phyloP scores from a whole-genome alignment of 1,284 basidiomycete genomes.

The Heterobasidion irregulare region DNA sequence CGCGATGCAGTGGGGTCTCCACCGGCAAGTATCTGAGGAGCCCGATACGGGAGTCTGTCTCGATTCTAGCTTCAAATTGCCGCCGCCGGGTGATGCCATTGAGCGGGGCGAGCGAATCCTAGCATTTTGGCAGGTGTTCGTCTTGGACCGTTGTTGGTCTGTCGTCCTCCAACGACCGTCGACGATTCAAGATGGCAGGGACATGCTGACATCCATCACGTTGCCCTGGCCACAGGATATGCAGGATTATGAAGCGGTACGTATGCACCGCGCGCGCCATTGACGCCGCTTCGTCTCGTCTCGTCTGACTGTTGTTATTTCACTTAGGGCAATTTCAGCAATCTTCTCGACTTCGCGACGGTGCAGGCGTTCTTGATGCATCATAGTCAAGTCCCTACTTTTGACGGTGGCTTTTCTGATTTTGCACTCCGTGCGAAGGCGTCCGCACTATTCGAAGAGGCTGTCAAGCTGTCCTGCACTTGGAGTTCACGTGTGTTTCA shows the following conservation, averaged over 20 bases:
- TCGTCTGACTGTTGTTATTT: neutral
- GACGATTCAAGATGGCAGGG: constrained; percentile 29
- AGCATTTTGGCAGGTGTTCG: constrained; percentile 36
- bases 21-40: constrained; percentile 35
- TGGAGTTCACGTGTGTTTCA: constrained; percentile 49
- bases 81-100: constrained; percentile 44
- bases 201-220: constrained; percentile 26
- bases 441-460: constrained; percentile 63
- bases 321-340: constrained; percentile 47
- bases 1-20: constrained; percentile 58
- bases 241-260: constrained; percentile 25
- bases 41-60: constrained; percentile 20
- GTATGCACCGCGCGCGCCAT: constrained; percentile 13
- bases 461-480: constrained; percentile 46
- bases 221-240: constrained; percentile 33
- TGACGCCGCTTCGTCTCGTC: constrained; percentile 1
- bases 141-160: constrained; percentile 33
- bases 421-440: constrained; percentile 63
- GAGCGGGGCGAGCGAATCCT: constrained; percentile 33
- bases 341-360: constrained; percentile 42
- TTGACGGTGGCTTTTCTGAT: constrained; percentile 47
- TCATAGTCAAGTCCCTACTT: constrained; percentile 40
- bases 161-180: constrained; percentile 29
- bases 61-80: constrained; percentile 38
- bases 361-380: constrained; percentile 48